phyloP scores from a whole-genome alignment of 75 land plant species.

The Pinus albicaulis region DNA sequence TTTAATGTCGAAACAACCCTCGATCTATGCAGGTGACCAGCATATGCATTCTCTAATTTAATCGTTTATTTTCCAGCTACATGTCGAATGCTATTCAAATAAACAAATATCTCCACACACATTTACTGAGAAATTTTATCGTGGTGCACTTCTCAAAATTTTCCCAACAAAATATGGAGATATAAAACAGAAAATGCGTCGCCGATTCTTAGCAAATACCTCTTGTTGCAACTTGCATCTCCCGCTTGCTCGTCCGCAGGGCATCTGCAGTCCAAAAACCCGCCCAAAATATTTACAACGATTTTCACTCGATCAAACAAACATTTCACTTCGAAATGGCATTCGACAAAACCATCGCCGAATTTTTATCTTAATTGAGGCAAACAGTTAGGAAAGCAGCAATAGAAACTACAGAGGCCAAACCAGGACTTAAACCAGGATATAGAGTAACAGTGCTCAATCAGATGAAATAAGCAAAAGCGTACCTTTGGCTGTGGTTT shows the following conservation, averaged over 20 bases:
- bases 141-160: no score
- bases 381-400: neutral
- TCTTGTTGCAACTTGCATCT: constrained; percentile 93
- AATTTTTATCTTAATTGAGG: neutral
- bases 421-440: neutral
- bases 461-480: neutral
- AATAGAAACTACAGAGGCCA: neutral
- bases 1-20: neutral
- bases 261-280: constrained; percentile 55
- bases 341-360: neutral
- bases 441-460: neutral
- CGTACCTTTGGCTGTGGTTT: constrained; percentile 67
- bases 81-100: no score
- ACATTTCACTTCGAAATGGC: neutral
- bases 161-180: no score
- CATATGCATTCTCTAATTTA: neutral
- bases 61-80: neutral
- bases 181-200: neutral
- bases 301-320: neutral
- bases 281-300: neutral
- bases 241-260: constrained; percentile 83
- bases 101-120: no score
- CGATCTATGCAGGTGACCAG: neutral
- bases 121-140: no score
- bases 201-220: constrained; percentile 33